Conservation (phyloP, 2,329 filamentous ascomycete genomes). For the Onygenales sp. region DNA sequence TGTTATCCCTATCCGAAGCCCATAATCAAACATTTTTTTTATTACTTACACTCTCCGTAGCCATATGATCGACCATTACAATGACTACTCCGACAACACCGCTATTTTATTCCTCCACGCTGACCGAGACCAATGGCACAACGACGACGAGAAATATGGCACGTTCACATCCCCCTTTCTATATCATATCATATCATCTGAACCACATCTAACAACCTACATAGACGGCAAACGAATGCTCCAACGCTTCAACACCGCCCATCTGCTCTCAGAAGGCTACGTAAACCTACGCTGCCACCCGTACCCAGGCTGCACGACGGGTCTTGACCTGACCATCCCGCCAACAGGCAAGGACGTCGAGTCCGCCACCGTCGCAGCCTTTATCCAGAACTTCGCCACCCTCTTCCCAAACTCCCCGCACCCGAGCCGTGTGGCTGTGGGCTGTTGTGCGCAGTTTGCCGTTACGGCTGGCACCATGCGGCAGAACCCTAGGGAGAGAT, state of each 20-base stretch:
- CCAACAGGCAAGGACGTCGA: slow-evolving; percentile 11
- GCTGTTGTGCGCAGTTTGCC: slow-evolving; percentile 61
- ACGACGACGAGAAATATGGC: slow-evolving; percentile 4
- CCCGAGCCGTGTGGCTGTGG: slow-evolving; percentile 43
- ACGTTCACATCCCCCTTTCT: not conserved
- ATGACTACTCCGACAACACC: slow-evolving; percentile 27
- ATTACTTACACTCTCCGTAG: not conserved
- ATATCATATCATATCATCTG: not conserved
- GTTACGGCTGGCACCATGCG: slow-evolving; percentile 46
- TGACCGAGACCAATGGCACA: slow-evolving; percentile 18
- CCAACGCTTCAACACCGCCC: not conserved
- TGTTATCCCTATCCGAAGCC: not conserved
- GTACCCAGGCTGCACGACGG: slow-evolving; percentile 44
- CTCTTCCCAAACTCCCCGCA: slow-evolving; percentile 17
- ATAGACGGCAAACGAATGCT: slow-evolving; percentile 2
- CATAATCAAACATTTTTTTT: not conserved
- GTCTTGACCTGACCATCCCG: not conserved
- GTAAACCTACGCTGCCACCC: slow-evolving; percentile 53
- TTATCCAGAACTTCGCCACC: not conserved
- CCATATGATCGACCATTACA: slow-evolving; percentile 43
- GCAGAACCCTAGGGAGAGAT: slow-evolving; percentile 41
- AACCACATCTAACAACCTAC: not conserved
- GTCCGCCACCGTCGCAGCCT: slow-evolving; percentile 18
- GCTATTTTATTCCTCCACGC: slow-evolving; percentile 38
- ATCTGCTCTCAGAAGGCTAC: slow-evolving; percentile 36